Evolutionary conservation across 768 basidiomycete species (phyloP), one percentile per base, ranked within the genome.

Genomic region (Podaxis rugospora): DNA sequence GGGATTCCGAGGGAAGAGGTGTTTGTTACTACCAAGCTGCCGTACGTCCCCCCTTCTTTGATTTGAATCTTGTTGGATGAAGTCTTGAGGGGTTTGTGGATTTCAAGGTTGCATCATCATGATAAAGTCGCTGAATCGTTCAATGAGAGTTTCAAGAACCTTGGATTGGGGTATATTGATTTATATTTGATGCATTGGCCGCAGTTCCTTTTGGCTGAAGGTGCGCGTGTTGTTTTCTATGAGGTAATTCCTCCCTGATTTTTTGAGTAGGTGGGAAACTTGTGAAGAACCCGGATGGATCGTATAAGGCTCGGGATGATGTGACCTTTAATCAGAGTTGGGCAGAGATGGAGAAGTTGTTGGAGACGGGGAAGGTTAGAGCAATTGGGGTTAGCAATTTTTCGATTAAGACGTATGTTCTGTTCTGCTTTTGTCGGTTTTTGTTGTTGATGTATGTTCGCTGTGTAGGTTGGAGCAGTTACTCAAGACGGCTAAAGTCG

Each of bases 351-450:
- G 84, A 85, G 69, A 77, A 80, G 52, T 64, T 84, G 10, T 71
- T 79, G 35, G 73, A 72, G 27, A 76, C 74, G 13, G 80, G 80
- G 0, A 79, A 77, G 64, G 80, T 75, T 10, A 78, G 69, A 56
- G 78, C 82, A 1, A 82, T 85, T 62, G 84, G 84, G 0, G 82
- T 87, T 50, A 82, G 81, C 68, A 87, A 87, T 68, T 86, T 85
- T 65, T 83, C 81, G 4, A 71, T 83, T 59, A 82, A 84, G 65
- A 84, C 75, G 81, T 83, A 57, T 16, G 77, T 68, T 5, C 18
- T 1, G 36, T 4, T 13, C 21, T 6, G 32, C 1, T 46, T 46
- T 7, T 7, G 32, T n/a, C 27, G 13, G 14, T 23, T 50, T 23
- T 50, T 9, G 14, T 2, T 23, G 50, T 9, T 21, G 16, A 25